phyloP scores from a whole-genome alignment of 805 yeast genomes.

The Teunomyces barrocoloradensis region DNA sequence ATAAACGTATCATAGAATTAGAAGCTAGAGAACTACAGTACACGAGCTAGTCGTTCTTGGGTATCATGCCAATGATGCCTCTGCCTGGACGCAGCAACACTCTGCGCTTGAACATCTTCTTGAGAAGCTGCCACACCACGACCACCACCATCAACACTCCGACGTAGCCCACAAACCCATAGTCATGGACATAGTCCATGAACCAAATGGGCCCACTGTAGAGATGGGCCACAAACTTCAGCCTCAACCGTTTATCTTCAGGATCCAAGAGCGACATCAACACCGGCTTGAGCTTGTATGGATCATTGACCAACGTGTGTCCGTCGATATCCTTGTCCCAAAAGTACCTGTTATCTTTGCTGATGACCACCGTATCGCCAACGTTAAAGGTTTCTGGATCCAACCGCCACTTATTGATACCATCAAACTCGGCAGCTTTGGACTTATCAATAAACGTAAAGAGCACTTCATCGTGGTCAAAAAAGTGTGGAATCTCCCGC shows the following conservation, averaged over 20 bases:
- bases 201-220: slow-evolving; percentile 35
- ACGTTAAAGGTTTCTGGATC: slow-evolving; percentile 28
- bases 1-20: slow-evolving; percentile 33
- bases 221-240: slow-evolving; percentile 44
- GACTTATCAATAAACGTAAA: slow-evolving; percentile 53
- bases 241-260: slow-evolving; percentile 12
- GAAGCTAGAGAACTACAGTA: slow-evolving; percentile 28
- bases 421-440: slow-evolving; percentile 27
- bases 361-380: slow-evolving; percentile 60
- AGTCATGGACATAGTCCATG: slow-evolving; percentile 44
- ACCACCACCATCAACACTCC: slow-evolving; percentile 14
- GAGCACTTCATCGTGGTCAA: slow-evolving; percentile 40
- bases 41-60: slow-evolving; percentile 6
- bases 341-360: slow-evolving; percentile 38
- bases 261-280: slow-evolving; percentile 41
- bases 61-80: slow-evolving; percentile 9
- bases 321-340: slow-evolving; percentile 40
- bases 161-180: slow-evolving; percentile 45
- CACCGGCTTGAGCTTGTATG: slow-evolving; percentile 31
- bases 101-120: neutral
- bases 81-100: neutral
- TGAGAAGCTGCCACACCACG: slow-evolving; percentile 3
- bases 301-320: slow-evolving; percentile 28
- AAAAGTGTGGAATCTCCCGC: slow-evolving; percentile 47
- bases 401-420: slow-evolving; percentile 36